Evolutionary conservation across 768 basidiomycete species (phyloP), one percentile per base, ranked within the genome.

Genomic region (Tylopilus intermedius): DNA sequence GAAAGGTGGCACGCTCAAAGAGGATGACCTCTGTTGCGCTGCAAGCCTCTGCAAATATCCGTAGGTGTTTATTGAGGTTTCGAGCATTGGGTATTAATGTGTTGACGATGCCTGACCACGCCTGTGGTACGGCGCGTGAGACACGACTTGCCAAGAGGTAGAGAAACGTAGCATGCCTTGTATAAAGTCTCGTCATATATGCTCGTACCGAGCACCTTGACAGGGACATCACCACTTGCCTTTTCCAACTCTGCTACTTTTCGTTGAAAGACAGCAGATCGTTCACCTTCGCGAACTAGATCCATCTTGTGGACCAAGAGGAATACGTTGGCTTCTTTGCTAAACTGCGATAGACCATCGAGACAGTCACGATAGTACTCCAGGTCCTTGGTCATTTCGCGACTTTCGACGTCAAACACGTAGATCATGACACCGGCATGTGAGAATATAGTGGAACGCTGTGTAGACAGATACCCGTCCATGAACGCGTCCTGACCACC

Each of bases 221-320:
- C 75, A 13, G 67, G 52, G 2, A 74, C 73, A 56, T 79, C 81
- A 14, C 77, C 82, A 57, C 85, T 88, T 27, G 80, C 82, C 61
- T 82, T 77, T 68, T 82, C 74, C 52, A 94, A 69, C 60, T 94
- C 94, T 55, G 76, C 77, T 55, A 75, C 79, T 73, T 88, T 89
- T 72, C 82, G 82, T 46, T 83, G 80, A 57, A 93, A 86, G 9
- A 80, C 73, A 39, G 70, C 73, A 27, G 72, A 69, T 55, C 77
- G 80, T 44, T 84, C 80, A 2, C 56, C 53, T 51, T 82, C 80
- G 55, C 84, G 73, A 47, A 90, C 88, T 26, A 99, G 76, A 69
- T 99, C 96, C 93, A 98, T 97, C 79, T 99, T 99, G 73, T 99
- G 95, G 41, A 98, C 80, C 3, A 97, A 78, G 35, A 97, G 75